Base-by-base conservation (phyloP, 768 basidiomycete species). In the Coprinopsis sp. region DNA sequence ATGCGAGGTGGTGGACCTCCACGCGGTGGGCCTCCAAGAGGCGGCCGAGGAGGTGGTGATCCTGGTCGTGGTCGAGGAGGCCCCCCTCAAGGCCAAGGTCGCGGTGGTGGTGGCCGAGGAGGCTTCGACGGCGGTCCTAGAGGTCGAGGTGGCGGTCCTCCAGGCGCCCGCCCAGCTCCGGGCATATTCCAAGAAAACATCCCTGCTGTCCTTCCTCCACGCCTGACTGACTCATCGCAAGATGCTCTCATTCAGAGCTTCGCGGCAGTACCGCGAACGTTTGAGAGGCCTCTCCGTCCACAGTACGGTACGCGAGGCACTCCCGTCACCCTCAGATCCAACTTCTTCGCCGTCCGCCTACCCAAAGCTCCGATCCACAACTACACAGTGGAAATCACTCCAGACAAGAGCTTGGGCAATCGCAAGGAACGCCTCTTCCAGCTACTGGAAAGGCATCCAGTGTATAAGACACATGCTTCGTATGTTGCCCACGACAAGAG, bases 311-410 rank as follows among this genome's bases (percentile, higher is more conserved):
- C 71, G 0, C 50, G 63, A 0, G 80, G 81, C 12, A 65, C 34
- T 12, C 51, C 68, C 1, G 68, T 78, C 54, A 72, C 59, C 1
- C 60, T 83, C 10, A 71, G 82, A 10, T 69, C 81, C 34, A 84
- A 84, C 56, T 82, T 82, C 64, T 82, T 82, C 55, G 55, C 78
- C 0, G 53, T 84, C 12, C 67, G 57, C 18, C 54, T 74, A 18
- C 66, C 69, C 3, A 70, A 71, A 34, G 67, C 68, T 1, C 62
- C 66, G 0, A 53, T 79, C 11, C 79, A 71, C 54, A 80, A 83
- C 47, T 84, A 84, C 54, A 60, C 59, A 14, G 68, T 83, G 33
- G 63, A 69, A 22, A 74, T 81, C 37, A 59, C 58, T 10, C 78
- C 78, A 0, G 69, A 68, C 43, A 64, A 67, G 0, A 64, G 69